Conservation (phyloP, 2,329 filamentous ascomycete genomes). For the Colletotrichum sp. region DNA sequence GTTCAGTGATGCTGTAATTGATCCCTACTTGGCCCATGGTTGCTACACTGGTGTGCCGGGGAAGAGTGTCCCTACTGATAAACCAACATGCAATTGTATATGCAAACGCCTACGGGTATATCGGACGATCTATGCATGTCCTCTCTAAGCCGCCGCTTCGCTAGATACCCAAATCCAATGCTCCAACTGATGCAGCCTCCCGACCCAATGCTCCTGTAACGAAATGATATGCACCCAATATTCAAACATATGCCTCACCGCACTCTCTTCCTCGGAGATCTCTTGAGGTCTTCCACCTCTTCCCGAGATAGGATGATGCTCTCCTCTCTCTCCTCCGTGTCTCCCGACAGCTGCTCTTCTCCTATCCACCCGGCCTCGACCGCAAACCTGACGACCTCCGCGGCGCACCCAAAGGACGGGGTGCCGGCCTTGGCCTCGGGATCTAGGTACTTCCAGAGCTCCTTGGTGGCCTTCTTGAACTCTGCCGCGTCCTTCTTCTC, state of each 20-base stretch:
- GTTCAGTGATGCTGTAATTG: neutral
- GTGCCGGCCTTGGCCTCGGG: slow-evolving; percentile 52
- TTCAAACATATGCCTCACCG: neutral
- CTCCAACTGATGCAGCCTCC: neutral
- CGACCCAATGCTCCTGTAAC: neutral
- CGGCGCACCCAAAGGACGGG: slow-evolving; percentile 59
- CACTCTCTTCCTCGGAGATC: neutral
- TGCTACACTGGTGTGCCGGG: neutral
- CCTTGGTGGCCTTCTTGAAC: slow-evolving; percentile 54
- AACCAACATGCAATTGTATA: neutral
- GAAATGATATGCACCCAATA: neutral
- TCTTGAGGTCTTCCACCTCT: slow-evolving; percentile 25
- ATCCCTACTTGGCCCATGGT: neutral
- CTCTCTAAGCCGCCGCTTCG: neutral
- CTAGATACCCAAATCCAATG: neutral
- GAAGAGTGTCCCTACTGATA: neutral
- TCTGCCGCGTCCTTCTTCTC: slow-evolving; percentile 46
- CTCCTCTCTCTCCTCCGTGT: slow-evolving; percentile 37
- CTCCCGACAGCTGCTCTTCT: slow-evolving; percentile 54
- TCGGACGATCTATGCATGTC: neutral
- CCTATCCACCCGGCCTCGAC: slow-evolving; percentile 64
- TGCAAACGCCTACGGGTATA: neutral
- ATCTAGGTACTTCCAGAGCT: slow-evolving; percentile 60
- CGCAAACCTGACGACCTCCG: slow-evolving; percentile 61
- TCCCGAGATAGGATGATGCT: slow-evolving; percentile 43